These are phyloP conservation scores for Rhodotorula mucilaginosa DNA, from an alignment of 1,284 basidiomycete genomes.

Conservation along the genomic window DNA sequence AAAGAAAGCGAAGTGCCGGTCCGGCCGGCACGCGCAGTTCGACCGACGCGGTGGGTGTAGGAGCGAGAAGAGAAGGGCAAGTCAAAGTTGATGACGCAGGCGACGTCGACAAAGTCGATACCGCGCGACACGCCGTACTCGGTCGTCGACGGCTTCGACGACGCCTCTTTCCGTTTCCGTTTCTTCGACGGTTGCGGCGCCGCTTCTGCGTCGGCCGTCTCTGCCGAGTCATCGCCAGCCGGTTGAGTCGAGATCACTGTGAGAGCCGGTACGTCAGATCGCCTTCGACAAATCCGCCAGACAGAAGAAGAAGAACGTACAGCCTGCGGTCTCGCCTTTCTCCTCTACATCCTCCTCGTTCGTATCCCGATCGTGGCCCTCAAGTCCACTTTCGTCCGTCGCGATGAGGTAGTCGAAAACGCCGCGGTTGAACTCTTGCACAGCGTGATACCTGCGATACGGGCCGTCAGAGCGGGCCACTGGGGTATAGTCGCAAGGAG, in stretches of 20 bases:
- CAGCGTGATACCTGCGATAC: conserved; percentile 76
- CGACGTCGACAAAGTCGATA: conserved; percentile 94
- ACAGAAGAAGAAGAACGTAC: conserved; percentile 14
- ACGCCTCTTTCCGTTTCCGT: conserved; percentile 44
- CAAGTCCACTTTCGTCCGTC: conserved; percentile 77
- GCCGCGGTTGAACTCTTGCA: conserved; percentile 98
- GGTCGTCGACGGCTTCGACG: conserved; percentile 47
- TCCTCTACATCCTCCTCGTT: conserved; percentile 56
- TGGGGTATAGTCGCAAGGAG: not conserved
- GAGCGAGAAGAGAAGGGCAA: conserved; percentile 81
- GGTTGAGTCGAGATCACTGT: conserved; percentile 45
- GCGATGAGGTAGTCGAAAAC: conserved; percentile 99
- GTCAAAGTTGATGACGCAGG: conserved; percentile 98
- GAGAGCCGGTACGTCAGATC: not conserved
- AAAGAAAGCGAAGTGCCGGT: conserved; percentile 91
- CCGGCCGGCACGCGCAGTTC: conserved; percentile 83
- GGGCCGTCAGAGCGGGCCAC: too few relatives aligned
- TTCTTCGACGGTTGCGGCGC: conserved; percentile 51
- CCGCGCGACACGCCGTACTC: conserved; percentile 96
- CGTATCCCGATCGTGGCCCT: conserved; percentile 49
- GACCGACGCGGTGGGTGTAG: conserved; percentile 94
- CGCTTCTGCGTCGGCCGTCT: conserved; percentile 41
- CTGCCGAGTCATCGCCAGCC: conserved; percentile 17
- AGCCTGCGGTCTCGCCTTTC: conserved; percentile 45
- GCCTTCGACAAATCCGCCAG: not conserved